A percentile compares a stretch with the other conserved stretches of the same genome.
phyloP scores from a whole-genome alignment of 208 protist species.

The Leishmania turanica region DNA sequence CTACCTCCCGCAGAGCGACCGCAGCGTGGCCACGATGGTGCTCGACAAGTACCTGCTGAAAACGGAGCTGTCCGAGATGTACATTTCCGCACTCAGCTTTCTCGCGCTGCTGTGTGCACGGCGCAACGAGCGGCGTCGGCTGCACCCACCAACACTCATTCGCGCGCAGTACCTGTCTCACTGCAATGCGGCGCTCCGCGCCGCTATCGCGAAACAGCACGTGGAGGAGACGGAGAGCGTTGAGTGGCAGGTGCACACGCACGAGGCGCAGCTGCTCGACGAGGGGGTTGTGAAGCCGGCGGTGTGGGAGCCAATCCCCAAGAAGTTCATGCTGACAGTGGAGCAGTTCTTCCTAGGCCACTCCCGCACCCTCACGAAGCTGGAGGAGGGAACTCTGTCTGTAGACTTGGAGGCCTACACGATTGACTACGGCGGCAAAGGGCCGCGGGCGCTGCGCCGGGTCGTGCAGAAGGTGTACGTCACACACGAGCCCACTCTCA shows the following conservation, averaged over 20 bases:
- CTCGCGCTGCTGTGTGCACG: slow-evolving; percentile 52
- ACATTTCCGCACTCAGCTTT: slow-evolving; percentile 43
- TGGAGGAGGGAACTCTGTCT: slow-evolving; percentile 49
- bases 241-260: slow-evolving; percentile 80
- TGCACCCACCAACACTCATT: slow-evolving; percentile 77
- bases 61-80: slow-evolving; percentile 40
- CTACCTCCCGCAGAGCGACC: slow-evolving; percentile 75
- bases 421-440: slow-evolving; percentile 81
- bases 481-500: slow-evolving; percentile 46
- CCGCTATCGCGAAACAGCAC: slow-evolving; percentile 63
- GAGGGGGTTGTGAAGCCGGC: slow-evolving; percentile 82
- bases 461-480: slow-evolving; percentile 51
- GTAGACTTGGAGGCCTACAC: slow-evolving; percentile 63
- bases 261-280: slow-evolving; percentile 67
- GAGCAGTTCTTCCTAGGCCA: slow-evolving; percentile 78
- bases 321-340: slow-evolving; percentile 57
- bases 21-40: slow-evolving; percentile 61
- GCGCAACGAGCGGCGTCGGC: slow-evolving; percentile 57
- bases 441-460: slow-evolving; percentile 72
- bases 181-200: slow-evolving; percentile 63
- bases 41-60: slow-evolving; percentile 51
- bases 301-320: slow-evolving; percentile 73
- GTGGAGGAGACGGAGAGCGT: slow-evolving; percentile 72
- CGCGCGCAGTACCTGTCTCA: slow-evolving; percentile 78
- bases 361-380: slow-evolving; percentile 45